Percentiles rank a stretch among this genome's conserved stretches.
phyloP scores from a whole-genome alignment of 1,284 basidiomycete species.

The Rhodofomes roseus region DNA sequence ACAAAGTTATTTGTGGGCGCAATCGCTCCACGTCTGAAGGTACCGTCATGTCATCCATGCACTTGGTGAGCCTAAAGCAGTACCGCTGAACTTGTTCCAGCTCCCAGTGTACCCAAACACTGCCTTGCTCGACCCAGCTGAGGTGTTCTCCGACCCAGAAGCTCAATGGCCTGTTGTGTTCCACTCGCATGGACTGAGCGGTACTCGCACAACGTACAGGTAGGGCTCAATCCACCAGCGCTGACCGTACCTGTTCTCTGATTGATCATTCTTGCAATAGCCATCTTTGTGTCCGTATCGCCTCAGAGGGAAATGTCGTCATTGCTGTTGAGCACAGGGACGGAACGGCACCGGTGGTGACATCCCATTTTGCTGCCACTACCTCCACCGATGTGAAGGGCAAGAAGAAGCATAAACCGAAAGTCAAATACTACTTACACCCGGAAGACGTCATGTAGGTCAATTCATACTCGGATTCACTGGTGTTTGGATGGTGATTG shows the following conservation, averaged over 20 bases:
- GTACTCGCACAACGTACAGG: slow-evolving; percentile 70
- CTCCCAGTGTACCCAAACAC: slow-evolving; percentile 57
- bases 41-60: background rate
- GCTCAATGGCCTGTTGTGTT: slow-evolving; percentile 66
- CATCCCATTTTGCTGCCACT: slow-evolving; percentile 27
- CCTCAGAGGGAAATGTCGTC: slow-evolving; percentile 73
- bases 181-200: slow-evolving; percentile 82
- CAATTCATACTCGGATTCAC: background rate
- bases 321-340: slow-evolving; percentile 77
- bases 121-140: slow-evolving; percentile 44
- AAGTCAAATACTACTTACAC: slow-evolving; percentile 20
- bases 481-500: background rate
- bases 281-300: slow-evolving; percentile 66
- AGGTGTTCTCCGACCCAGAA: background rate
- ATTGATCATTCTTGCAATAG: slow-evolving; percentile 30
- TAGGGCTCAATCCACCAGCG: slow-evolving; percentile 28
- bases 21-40: slow-evolving; percentile 35
- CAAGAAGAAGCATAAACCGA: slow-evolving; percentile 19
- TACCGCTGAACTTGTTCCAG: slow-evolving; percentile 25
- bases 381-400: background rate
- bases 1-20: slow-evolving; percentile 48
- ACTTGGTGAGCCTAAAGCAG: background rate
- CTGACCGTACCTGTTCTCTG: background rate
- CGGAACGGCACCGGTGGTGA: slow-evolving; percentile 56
- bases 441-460: slow-evolving; percentile 24